Evolutionary conservation across 2,329 filamentous ascomycete genomes (phyloP).

Genomic region (Cercospora citrullina): DNA sequence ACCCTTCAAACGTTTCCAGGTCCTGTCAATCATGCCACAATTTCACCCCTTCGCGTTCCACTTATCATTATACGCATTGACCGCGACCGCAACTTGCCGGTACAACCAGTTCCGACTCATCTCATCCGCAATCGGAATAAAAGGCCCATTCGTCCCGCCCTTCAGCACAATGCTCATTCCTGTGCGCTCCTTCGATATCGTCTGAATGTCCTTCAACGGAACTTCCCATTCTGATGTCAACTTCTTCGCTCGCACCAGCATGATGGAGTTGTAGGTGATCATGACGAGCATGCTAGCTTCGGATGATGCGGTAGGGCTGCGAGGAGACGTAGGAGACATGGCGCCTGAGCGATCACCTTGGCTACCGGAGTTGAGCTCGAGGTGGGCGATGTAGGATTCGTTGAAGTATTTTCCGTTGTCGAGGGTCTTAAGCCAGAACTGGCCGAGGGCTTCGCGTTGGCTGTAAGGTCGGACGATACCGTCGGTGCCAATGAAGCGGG

Average conservation of each 20-base stretch:
- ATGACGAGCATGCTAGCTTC: slow-evolving; percentile 66
- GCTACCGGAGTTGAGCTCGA: slow-evolving; percentile 71
- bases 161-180: slow-evolving; percentile 86
- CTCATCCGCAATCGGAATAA: slow-evolving; percentile 91
- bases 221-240: slow-evolving; percentile 95
- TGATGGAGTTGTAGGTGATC: slow-evolving; percentile 65
- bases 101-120: slow-evolving; percentile 68
- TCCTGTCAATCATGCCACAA: background rate
- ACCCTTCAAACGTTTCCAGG: background rate
- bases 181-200: slow-evolving; percentile 93
- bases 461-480: slow-evolving; percentile 93
- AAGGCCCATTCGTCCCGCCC: slow-evolving; percentile 89
- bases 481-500: slow-evolving; percentile 87
- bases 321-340: slow-evolving; percentile 14
- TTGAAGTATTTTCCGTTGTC: slow-evolving; percentile 98
- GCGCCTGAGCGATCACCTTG: slow-evolving; percentile 58
- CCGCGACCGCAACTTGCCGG: slow-evolving; percentile 64
- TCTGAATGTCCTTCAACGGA: slow-evolving; percentile 91
- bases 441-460: slow-evolving; percentile 89
- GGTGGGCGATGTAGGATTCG: slow-evolving; percentile 93
- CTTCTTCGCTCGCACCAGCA: slow-evolving; percentile 84
- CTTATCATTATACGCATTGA: slow-evolving; percentile 67
- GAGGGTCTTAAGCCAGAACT: slow-evolving; percentile 98
- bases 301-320: slow-evolving; percentile 21
- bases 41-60: slow-evolving; percentile 60